Base-by-base conservation (phyloP, 2,329 filamentous ascomycete genomes). In the Myriangium duriaei region DNA sequence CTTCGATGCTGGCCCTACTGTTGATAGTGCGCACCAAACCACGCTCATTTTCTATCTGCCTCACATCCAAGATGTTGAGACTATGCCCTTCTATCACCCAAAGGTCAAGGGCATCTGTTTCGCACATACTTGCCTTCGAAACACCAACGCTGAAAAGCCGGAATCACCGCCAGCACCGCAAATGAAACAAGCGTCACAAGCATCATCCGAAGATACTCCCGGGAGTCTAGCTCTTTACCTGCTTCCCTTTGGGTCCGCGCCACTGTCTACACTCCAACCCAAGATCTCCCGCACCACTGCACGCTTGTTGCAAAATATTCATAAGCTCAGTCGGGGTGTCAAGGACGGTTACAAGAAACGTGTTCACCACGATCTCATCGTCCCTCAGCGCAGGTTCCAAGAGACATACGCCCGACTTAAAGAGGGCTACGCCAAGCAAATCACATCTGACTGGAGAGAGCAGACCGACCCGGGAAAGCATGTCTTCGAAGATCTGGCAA, bases 401-500 rank as follows among this genome's bases (percentile, higher is more conserved):
- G 75, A 87, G 51, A 87, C 79, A 0, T 96, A 95, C 55, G 69
- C 79, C 0, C 65, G 68, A 12, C 69, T 98, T 5, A 96, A 96
- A 60, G 65, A 73, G 37, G 80, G 73, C 49, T 86, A 96, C 54
- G 85, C 84, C 1, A 71, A 73, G 13, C 51, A 60, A 1, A 63
- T 98, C 10, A 79, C 86, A 11, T 59, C 72, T n/a, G 63, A 60
- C 1, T 98, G 88, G 91, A 77, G 76, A 11, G 91, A 96, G 62
- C 71, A 72, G 36, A 96, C 87, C 0, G 86, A 93, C 53, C 83
- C 87, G 0, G 67, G 67, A 11, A 98, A 96, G 57, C 87, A 96
- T 53, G 85, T 96, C 2, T 96, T 95, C 58, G 91, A 98, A 55
- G 88, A 96, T 54, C 63, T 98, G 13, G 73, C 76, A 3, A 95